Base-by-base conservation (phyloP, 1,139 yeast species). In the Geotrichum reessii region DNA sequence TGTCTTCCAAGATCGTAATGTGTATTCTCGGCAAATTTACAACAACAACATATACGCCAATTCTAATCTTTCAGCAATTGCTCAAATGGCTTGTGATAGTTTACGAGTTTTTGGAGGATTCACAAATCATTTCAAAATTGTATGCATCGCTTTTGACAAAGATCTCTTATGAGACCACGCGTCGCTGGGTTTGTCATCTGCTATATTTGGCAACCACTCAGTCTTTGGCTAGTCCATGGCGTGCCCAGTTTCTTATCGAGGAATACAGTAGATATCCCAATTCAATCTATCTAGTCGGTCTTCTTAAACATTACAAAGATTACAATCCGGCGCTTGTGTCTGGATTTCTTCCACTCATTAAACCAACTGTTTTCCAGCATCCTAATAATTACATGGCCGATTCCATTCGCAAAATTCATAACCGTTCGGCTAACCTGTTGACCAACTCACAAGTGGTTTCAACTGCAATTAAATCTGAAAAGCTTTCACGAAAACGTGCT, bases 141-240 rank as follows among this genome's bases (percentile, higher is more conserved):
- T 75, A 73, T 58, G 73, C 78, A 0, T 59, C 77, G 14, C 69
- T 81, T 58, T 73, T 80, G 62, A 75, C 77, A 31, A 70, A 74
- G 47, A 71, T 82, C 62, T 75, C 77, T 53, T 78, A 71, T 61
- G 82, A 79, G 61, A 76, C 71, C 56, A 67, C 77, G 47, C 75
- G 83, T 42, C 73, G 74, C 1, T 73, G 76, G 68, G 66, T 78
- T 3, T 75, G 82, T 14, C 77, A 77, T 56, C 61, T 81, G 17
- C 65, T 81, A 19, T 69, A 76, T 50, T 65, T 79, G 58, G 62
- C 75, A 0, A 71, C 81, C 0, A 67, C 67, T 14, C 62, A 63
- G 1, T 63, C 66, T 5, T 67, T 68, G 22, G 75, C 79, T n/a
- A 75, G 71, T 51, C 68, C 70, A 1, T 71, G 76, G 74, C 70